A percentile compares a stretch with the other conserved stretches of the same genome.
phyloP scores from a whole-genome alignment of 352 stramenopile genomes.

The Aphanomyces euteiches region DNA sequence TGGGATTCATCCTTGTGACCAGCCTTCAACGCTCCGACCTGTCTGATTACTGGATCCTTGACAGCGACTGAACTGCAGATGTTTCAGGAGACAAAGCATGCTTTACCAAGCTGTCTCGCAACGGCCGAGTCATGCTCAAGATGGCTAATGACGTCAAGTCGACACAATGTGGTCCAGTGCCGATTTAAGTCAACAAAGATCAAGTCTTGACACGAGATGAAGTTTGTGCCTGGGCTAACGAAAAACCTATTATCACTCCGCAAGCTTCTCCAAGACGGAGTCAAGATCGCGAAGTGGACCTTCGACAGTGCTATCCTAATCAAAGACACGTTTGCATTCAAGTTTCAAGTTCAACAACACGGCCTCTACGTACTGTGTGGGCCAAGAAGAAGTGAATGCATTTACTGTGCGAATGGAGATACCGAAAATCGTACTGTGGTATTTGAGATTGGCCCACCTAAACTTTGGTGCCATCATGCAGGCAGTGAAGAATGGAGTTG shows the following conservation, averaged over 20 bases:
- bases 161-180: background rate
- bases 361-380: background rate
- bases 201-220: background rate
- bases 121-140: background rate
- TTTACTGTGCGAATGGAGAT: background rate
- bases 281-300: background rate
- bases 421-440: background rate
- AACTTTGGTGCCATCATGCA: slow-evolving; percentile 4
- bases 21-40: background rate
- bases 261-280: background rate
- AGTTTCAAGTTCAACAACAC: background rate
- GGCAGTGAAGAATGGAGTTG: background rate
- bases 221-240: slow-evolving; percentile 1
- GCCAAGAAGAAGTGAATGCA: background rate
- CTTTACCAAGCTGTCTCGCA: slow-evolving; percentile 2
- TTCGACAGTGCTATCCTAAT: background rate
- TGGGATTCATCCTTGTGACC: slow-evolving; percentile 5
- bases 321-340: background rate
- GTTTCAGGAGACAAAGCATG: background rate
- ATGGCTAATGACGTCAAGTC: slow-evolving; percentile 4
- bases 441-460: background rate
- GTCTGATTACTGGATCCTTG: background rate
- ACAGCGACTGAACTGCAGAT: slow-evolving; percentile 1
- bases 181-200: background rate
- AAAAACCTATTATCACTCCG: slow-evolving; percentile 5